Base-by-base conservation (phyloP, 2,329 filamentous ascomycete genomes). In the Rutstroemia sp. region DNA sequence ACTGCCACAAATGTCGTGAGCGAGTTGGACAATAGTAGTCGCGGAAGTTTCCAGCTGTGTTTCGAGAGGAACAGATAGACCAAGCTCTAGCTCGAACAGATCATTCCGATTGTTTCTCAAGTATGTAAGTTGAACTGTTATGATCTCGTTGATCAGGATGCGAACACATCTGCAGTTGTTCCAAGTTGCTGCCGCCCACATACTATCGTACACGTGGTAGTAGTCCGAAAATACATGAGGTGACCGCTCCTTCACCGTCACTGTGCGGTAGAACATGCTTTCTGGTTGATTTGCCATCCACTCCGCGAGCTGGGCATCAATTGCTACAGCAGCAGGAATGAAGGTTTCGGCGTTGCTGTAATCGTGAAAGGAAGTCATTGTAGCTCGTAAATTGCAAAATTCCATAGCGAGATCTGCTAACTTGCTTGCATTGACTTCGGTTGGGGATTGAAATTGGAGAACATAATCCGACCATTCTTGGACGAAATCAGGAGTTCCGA, bases 401-500 rank as follows among this genome's bases (percentile, higher is more conserved):
- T 60, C 54, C 34, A 65, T 63, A 21, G 76, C 70, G 1, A 77
- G 71, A 30, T 72, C 61, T 5, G 69, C 65, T 45, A 70, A 66
- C 14, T 66, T 65, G 44, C 79, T 72, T 49, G 76, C 71, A 23
- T 69, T 65, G 5, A 52, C 46, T 34, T 65, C 60, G 9, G 57
- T 58, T 6, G 47, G 46, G 2, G 54, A 57, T 54, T 65, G 60
- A 27, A 58, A 63, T 17, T 63, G 52, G 1, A 65, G 46, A 21
- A 48, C 49, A 14, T 56, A 49, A 8, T 57, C 54, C 44, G 77
- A 74, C 45, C 81, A 73, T 23, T 77, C 70, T 30, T 75, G 67
- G 57, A 82, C 69, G 37, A 72, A 66, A n/a, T 71, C 63, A 4
- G 78, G 79, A 70, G 81, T 77, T 12, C 76, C 72, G 27, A 75